Base-by-base conservation (phyloP, 257 asterid species). In the Salvia rosmarinus region DNA sequence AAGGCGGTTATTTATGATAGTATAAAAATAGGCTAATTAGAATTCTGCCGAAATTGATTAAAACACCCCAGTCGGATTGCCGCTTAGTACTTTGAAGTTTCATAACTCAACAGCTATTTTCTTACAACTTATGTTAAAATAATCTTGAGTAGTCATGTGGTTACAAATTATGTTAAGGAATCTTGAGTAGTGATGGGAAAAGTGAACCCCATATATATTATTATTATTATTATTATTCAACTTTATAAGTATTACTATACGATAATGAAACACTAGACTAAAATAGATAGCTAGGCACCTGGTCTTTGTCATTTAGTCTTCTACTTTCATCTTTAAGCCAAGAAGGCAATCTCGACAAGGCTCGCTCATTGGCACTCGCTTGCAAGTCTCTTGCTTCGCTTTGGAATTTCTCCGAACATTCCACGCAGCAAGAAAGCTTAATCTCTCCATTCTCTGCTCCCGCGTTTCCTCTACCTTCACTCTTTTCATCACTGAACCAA, bases 261-360 rank as follows among this genome's bases (percentile, higher is more conserved):
- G 6, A 51, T 7, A 54, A 14, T 8, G 2, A 54, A 54, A 54
- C 34, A 21, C 30, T 25, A 32, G 5, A 43, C n/a, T n/a, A n/a
- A n/a, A n/a, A n/a, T n/a, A n/a, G n/a, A n/a, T 1, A 73, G 58
- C 67, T 68, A 56, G 60, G 72, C 43, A 88, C 87, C 89, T 88
- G 85, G 73, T 87, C 61, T 70, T 68, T 80, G 77, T 47, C 71
- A 56, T 66, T 70, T 12, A 73, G 78, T 74, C 88, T 76, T 81
- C 56, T 75, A 39, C 79, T 77, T 63, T 89, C 94, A 51, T 85
- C 85, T 72, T 79, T 88, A 16, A 89, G 96, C 98, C 98, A 91
- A 59, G 84, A 76, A 59, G 97, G 97, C 69, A 91, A 67, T 68
- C 76, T 80, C 32, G 95, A 81, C 50, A 83, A 64, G 25, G 86